phyloP scores from a whole-genome alignment of 306 rosid species.

The Begonia peltatifolia region DNA sequence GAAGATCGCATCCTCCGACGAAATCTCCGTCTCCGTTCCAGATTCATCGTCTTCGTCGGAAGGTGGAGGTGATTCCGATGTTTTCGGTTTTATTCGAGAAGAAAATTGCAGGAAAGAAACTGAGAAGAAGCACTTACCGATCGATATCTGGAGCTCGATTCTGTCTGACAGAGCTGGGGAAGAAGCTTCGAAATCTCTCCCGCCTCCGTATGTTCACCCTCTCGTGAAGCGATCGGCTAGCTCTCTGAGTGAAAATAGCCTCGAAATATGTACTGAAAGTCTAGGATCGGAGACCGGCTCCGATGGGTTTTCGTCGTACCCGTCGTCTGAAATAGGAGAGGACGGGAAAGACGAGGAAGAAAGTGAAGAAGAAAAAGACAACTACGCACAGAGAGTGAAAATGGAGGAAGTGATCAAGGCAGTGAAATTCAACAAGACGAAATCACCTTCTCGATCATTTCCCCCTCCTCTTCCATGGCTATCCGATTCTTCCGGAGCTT shows the following conservation, averaged over 20 bases:
- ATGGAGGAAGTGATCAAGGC: slow-evolving; percentile 12
- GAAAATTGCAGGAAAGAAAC: slow-evolving; percentile 12
- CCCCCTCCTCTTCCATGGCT: slow-evolving; percentile 11
- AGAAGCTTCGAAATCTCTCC: slow-evolving; percentile 19
- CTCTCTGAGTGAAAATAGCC: slow-evolving; percentile 47
- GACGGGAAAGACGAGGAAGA: not conserved
- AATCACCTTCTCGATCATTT: not conserved
- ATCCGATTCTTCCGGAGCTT: not conserved
- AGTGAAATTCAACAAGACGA: slow-evolving; percentile 9
- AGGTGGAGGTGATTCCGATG: slow-evolving; percentile 20
- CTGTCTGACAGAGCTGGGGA: slow-evolving; percentile 22
- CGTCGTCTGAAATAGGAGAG: slow-evolving; percentile 29
- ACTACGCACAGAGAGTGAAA: not conserved
- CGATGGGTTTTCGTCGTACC: slow-evolving; percentile 41
- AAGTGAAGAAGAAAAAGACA: slow-evolving; percentile 6
- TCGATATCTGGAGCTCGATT: slow-evolving; percentile 48
- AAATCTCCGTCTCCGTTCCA: slow-evolving; percentile 16
- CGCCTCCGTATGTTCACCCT: slow-evolving; percentile 67
- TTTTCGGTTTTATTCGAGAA: slow-evolving; percentile 35
- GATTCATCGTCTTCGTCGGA: slow-evolving; percentile 15
- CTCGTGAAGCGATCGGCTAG: slow-evolving; percentile 48
- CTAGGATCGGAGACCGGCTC: slow-evolving; percentile 97
- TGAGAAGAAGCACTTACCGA: slow-evolving; percentile 16
- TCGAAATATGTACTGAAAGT: slow-evolving; percentile 67
- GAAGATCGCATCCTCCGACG: slow-evolving; percentile 38